These are phyloP conservation scores for Diaporthe capsici DNA, from an alignment of 2,329 filamentous ascomycete species.

Conservation along the genomic window DNA sequence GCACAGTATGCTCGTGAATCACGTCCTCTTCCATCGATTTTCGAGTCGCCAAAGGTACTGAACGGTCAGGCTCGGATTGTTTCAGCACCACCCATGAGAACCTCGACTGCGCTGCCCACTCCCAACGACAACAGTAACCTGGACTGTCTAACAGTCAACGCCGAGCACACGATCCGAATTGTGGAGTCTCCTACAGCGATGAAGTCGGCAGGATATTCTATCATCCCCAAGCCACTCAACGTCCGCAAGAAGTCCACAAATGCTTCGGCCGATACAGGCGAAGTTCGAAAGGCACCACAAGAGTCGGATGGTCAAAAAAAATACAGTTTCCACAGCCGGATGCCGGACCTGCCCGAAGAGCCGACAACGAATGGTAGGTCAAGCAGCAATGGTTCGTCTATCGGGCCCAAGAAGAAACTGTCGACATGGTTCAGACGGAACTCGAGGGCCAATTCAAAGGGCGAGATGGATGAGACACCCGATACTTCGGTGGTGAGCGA, in stretches of 20 bases:
- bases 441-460: conserved; percentile 53
- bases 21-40: conserved; percentile 63
- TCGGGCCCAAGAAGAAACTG: conserved; percentile 57
- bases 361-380: conserved; percentile 38
- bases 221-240: conserved; percentile 57
- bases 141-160: conserved; percentile 59
- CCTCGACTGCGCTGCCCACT: conserved; percentile 36
- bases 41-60: conserved; percentile 53
- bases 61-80: conserved; percentile 58
- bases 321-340: conserved; percentile 41
- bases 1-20: conserved; percentile 55
- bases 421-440: conserved; percentile 66
- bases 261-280: neutral
- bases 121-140: conserved; percentile 55
- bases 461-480: conserved; percentile 44
- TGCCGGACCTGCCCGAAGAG: conserved; percentile 43
- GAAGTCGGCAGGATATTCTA: conserved; percentile 51
- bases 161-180: conserved; percentile 68
- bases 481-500: conserved; percentile 24
- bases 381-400: conserved; percentile 43
- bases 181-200: conserved; percentile 63
- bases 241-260: conserved; percentile 55
- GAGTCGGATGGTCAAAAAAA: conserved; percentile 47
- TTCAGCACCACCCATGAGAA: conserved; percentile 58
- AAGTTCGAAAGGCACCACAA: conserved; percentile 2